Evolutionary conservation across 345 rosid species (phyloP).

Genomic region (Carallia pectinifolia): DNA sequence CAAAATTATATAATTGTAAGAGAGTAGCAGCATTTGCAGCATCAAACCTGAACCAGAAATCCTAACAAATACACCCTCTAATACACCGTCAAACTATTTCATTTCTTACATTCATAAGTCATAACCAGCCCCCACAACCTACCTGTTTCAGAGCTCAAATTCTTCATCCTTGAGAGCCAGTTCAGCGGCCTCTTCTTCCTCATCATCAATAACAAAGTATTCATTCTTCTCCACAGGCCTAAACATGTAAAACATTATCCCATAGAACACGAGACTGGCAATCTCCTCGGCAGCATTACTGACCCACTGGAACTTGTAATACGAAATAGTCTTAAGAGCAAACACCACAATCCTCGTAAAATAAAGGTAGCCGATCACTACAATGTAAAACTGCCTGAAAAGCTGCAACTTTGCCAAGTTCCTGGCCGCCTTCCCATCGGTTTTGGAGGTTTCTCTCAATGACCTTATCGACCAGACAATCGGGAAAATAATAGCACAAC

Average conservation of each 20-base stretch:
- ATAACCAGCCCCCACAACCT: neutral
- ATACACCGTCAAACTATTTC: neutral
- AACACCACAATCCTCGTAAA: constrained; percentile 91
- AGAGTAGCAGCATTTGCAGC: constrained; percentile 4
- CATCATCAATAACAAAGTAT: constrained; percentile 79
- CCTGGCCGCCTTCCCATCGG: constrained; percentile 90
- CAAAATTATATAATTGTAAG: neutral
- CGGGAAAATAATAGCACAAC: constrained; percentile 93
- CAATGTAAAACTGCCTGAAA: constrained; percentile 88
- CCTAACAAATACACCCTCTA: constrained; percentile 11
- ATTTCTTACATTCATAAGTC: constrained; percentile 4
- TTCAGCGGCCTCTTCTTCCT: constrained; percentile 93
- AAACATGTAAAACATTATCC: constrained; percentile 82
- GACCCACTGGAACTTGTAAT: constrained; percentile 95
- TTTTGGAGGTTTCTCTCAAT: constrained; percentile 79
- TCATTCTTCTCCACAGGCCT: constrained; percentile 92
- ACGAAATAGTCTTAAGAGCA: constrained; percentile 79
- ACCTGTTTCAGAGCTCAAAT: constrained; percentile 65
- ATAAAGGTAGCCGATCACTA: constrained; percentile 84
- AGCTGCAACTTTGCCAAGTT: constrained; percentile 80
- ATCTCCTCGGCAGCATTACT: constrained; percentile 84
- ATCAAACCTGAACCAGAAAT: constrained; percentile 11
- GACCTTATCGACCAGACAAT: constrained; percentile 95
- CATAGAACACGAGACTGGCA: constrained; percentile 74
- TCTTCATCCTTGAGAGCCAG: constrained; percentile 72